These are phyloP conservation scores for Rhodotorula mucilaginosa DNA, from an alignment of 1,284 basidiomycete species.

Conservation along the genomic window DNA sequence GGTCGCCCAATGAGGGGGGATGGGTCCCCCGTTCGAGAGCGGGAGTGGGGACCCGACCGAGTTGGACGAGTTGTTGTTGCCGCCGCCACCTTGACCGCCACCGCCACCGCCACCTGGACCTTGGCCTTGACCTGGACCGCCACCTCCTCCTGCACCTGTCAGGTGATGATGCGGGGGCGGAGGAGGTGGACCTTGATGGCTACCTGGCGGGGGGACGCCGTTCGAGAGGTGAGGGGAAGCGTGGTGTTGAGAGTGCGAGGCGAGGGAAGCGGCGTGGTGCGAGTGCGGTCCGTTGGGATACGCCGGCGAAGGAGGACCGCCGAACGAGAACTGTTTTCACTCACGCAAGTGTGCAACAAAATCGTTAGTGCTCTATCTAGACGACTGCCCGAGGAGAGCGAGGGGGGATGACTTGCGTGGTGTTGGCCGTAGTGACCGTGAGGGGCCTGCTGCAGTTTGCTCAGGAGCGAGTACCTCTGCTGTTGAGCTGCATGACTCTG, in stretches of 20 bases:
- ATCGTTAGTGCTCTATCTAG: not conserved
- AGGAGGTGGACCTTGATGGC: not conserved
- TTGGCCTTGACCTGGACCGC: not conserved
- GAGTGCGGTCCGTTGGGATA: conserved; percentile 32
- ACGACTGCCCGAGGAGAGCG: conserved; percentile 7
- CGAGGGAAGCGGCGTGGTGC: conserved; percentile 22
- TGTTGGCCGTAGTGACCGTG: conserved; percentile 31
- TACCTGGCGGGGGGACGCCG: conserved; percentile 1
- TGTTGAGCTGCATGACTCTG: conserved; percentile 1
- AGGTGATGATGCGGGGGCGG: conserved; percentile 26
- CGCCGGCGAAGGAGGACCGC: conserved; percentile 41
- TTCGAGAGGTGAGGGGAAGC: conserved; percentile 24
- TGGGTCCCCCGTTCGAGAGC: conserved; percentile 21
- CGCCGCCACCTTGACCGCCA: conserved; percentile 16
- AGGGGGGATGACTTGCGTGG: conserved; percentile 17
- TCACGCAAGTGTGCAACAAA: too few species aligned
- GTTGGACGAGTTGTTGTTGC: not conserved
- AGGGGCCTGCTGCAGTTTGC: conserved; percentile 28
- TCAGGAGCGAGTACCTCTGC: conserved; percentile 32
- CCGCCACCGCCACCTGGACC: conserved; percentile 8
- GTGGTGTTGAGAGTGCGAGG: conserved; percentile 28
- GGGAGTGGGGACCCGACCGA: conserved; percentile 1
- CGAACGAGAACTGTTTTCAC: conserved; percentile 35
- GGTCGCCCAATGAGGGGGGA: conserved; percentile 45
- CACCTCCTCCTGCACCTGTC: not conserved